A percentile compares a stretch with the other conserved stretches of the same genome.
phyloP scores from a whole-genome alignment of 2,329 filamentous ascomycete species.

The Aureobasidium sp. region DNA sequence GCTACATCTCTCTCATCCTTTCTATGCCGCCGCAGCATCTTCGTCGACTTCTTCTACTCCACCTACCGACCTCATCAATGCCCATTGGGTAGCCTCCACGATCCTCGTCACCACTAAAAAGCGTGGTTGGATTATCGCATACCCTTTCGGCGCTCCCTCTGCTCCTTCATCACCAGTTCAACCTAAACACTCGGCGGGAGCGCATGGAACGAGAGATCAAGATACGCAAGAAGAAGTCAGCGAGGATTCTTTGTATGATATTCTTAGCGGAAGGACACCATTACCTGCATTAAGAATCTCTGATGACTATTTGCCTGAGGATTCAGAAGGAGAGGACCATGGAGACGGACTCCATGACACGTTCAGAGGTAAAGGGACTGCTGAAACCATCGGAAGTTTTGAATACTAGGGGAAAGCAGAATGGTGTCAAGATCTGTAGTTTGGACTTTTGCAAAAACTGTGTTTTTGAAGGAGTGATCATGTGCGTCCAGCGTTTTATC shows the following conservation, averaged over 20 bases:
- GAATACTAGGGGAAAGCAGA: not conserved
- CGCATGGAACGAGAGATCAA: not conserved
- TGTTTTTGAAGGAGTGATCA: not conserved
- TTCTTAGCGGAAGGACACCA: constrained; percentile 40
- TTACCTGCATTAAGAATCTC: constrained; percentile 27
- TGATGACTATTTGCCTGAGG: constrained; percentile 13
- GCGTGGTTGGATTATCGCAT: constrained; percentile 33
- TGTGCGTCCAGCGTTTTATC: not conserved
- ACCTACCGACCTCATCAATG: constrained; percentile 1
- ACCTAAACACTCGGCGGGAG: not conserved
- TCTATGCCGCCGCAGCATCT: constrained; percentile 12
- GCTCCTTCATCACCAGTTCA: not conserved
- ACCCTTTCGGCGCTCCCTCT: constrained; percentile 32
- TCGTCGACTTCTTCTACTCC: constrained; percentile 16
- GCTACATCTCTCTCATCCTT: constrained; percentile 12
- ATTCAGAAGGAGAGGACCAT: constrained; percentile 23
- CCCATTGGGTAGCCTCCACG: constrained; percentile 20
- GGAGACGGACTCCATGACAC: constrained; percentile 36
- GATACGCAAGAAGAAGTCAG: constrained; percentile 28
- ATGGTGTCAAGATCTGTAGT: not conserved
- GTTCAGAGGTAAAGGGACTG: constrained; percentile 31
- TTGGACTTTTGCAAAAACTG: not conserved
- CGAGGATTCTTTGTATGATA: constrained; percentile 43
- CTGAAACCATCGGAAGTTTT: not conserved
- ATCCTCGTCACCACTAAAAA: constrained; percentile 31